Conservation (phyloP, 352 stramenopile genomes). For the Globisporangium spiculum region DNA sequence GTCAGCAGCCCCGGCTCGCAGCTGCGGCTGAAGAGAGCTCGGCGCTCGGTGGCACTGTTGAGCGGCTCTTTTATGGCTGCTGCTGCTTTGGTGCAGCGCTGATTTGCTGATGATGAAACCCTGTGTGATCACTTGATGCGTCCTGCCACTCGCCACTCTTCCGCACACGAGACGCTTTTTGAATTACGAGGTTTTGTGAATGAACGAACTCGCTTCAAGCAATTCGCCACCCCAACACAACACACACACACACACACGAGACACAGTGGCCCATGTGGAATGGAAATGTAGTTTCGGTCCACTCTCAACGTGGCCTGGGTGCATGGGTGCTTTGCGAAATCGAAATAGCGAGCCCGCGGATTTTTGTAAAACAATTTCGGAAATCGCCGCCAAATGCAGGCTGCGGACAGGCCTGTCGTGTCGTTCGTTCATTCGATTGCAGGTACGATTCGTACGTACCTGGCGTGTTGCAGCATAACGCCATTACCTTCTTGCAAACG, state of each 20-base stretch:
- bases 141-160: neutral
- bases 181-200: neutral
- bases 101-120: conserved; percentile 1
- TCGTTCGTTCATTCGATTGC: neutral
- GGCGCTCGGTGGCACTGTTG: neutral
- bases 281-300: neutral
- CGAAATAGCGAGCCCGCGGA: neutral
- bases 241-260: neutral
- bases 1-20: neutral
- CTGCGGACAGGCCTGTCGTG: neutral
- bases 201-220: neutral
- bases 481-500: neutral
- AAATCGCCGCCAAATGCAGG: neutral
- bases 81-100: neutral
- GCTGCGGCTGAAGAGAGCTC: neutral
- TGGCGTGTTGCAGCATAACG: neutral
- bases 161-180: neutral
- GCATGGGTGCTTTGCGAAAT: neutral
- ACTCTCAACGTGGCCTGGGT: neutral
- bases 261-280: neutral
- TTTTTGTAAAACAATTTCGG: neutral
- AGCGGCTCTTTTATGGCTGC: conserved; percentile 1
- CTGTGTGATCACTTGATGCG: conserved; percentile 3
- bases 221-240: neutral
- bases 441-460: neutral